Conservation (phyloP, 495 filamentous ascomycete species). For the Thermothielavioides terrestris region DNA sequence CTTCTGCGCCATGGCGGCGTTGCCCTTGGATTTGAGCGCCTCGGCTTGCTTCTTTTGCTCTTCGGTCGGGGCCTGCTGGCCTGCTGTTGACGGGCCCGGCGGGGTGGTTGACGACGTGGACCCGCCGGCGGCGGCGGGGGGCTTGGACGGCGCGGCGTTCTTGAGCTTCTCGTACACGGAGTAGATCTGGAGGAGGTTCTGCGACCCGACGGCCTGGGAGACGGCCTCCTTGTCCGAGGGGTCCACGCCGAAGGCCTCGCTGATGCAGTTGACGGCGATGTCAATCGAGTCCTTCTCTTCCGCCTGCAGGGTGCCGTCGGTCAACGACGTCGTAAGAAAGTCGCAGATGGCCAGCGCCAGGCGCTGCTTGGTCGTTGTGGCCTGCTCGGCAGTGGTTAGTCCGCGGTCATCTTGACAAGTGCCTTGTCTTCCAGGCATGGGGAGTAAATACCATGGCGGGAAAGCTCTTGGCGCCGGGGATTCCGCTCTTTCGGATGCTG, state of each 20-base stretch:
- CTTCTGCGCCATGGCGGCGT: slow-evolving; percentile 86
- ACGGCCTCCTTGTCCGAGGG: slow-evolving; percentile 64
- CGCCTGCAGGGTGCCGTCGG: slow-evolving; percentile 74
- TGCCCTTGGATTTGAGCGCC: slow-evolving; percentile 79
- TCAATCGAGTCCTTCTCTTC: slow-evolving; percentile 91
- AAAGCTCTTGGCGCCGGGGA: too few species aligned
- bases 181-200: slow-evolving; percentile 85
- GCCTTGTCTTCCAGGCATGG: not conserved
- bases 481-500: too few species aligned
- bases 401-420: not conserved
- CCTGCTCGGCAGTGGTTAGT: slow-evolving; percentile 16
- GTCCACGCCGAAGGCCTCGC: slow-evolving; percentile 90
- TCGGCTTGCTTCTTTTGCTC: slow-evolving; percentile 69
- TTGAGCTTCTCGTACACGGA: slow-evolving; percentile 93
- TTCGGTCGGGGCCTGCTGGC: slow-evolving; percentile 30
- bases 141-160: slow-evolving; percentile 18
- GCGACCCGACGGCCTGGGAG: slow-evolving; percentile 66
- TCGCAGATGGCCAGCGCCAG: slow-evolving; percentile 95
- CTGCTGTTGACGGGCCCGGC: slow-evolving; percentile 3
- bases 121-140: slow-evolving; percentile 23
- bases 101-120: slow-evolving; percentile 18
- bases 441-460: slow-evolving; percentile 3
- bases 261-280: slow-evolving; percentile 85
- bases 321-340: slow-evolving; percentile 77
- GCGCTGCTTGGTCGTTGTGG: slow-evolving; percentile 77